Evolutionary conservation across 2,329 filamentous ascomycete species (phyloP).

Genomic region (Colletotrichum karsti): DNA sequence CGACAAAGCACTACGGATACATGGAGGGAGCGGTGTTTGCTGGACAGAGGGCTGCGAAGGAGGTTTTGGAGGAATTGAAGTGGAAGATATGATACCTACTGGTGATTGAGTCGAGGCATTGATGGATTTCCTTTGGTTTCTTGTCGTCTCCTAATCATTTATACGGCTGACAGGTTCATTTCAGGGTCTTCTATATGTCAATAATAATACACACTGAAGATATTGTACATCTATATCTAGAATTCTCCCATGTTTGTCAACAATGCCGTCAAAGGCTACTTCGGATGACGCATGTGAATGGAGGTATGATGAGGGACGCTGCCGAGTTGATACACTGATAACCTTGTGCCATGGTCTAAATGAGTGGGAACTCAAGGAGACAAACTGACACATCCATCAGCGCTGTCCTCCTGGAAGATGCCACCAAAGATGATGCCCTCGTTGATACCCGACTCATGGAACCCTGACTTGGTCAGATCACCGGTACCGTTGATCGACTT

Average conservation of each 20-base stretch:
- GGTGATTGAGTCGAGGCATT: background rate
- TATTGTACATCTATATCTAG: too few relatives aligned
- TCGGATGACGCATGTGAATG: too few relatives aligned
- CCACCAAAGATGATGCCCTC: conserved; percentile 62
- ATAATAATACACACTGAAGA: too few relatives aligned
- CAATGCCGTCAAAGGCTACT: too few relatives aligned
- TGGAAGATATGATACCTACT: background rate
- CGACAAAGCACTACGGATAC: conserved; percentile 22
- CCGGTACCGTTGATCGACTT: conserved; percentile 58
- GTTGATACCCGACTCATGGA: conserved; percentile 55
- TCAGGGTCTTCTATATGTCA: too few relatives aligned
- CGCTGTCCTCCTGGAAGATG: conserved; percentile 61
- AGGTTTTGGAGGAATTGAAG: conserved; percentile 22
- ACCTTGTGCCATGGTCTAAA: too few relatives aligned
- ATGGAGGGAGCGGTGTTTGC: conserved; percentile 26
- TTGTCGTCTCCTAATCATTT: too few relatives aligned
- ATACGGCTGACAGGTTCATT: too few relatives aligned
- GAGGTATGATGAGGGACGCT: too few relatives aligned
- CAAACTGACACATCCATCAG: conserved; percentile 25
- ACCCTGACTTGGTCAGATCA: conserved; percentile 52
- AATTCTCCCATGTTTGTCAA: too few relatives aligned
- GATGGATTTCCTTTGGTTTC: too few relatives aligned
- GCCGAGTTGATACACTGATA: too few relatives aligned
- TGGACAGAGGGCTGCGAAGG: conserved; percentile 20
- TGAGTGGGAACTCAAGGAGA: background rate